Evolutionary conservation across 805 yeast species (phyloP), one percentile per base, ranked within the genome.

Genomic region (Pichia exigua): DNA sequence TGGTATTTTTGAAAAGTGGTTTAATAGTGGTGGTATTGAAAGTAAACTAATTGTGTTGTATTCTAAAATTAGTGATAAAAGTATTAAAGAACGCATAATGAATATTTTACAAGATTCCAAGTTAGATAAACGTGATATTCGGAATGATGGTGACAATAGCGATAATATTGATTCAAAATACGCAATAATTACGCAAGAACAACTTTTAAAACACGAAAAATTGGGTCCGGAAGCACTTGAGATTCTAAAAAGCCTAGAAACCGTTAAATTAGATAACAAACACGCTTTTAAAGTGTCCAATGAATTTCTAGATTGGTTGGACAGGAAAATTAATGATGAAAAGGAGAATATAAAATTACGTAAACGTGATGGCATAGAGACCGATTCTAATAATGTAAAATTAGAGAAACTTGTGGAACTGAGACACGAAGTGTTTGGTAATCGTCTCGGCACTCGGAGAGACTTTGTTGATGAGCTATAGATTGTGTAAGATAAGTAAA

Each of bases 351-450:
- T 21, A 6, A 42, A 32, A 65, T 61, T 53, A 65, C 66, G 32
- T 58, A 51, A 45, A 28, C 45, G 42, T 21, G 55, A 54, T 21
- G 44, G n/a, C n/a, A n/a, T 2, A 6, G 49, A 45, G 8, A 15
- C 35, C 13, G 46, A 42, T 27, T 13, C 28, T 11, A 15, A 10
- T 11, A 32, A 40, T 11, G 42, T 47, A 8, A 53, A 69, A 64
- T 56, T 59, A 52, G 67, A 55, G 56, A 71, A 56, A 22, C 48
- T 69, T 18, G 52, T 61, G 4, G 52, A 44, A 4, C 43, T 65
- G 17, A 76, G 95, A 59, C 92, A 87, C 62, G 62, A 68, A 22
- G 78, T 83, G 1, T 88, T 88, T 68, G 96, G 96, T 1, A 88
- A 88, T 60, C 87, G 86, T 20, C 72, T 77, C 61, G 95, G 85